phyloP scores from a whole-genome alignment of 495 filamentous ascomycete genomes.

The Podospora sp. region DNA sequence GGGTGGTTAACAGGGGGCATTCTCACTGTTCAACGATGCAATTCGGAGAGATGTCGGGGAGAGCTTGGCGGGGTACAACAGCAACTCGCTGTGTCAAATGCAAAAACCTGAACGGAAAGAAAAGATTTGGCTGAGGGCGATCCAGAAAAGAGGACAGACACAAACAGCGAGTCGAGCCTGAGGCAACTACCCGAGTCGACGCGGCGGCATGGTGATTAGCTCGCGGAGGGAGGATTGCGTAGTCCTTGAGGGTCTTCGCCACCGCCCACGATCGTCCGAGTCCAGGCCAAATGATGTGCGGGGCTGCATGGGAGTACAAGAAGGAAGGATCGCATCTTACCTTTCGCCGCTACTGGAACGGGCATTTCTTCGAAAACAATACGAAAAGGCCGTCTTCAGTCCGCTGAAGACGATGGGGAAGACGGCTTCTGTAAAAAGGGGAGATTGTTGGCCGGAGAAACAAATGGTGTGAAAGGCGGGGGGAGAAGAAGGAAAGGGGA shows the following conservation, averaged over 20 bases:
- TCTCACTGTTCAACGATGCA: conserved; percentile 10
- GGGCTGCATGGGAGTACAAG: conserved; percentile 25
- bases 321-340: conserved; percentile 39
- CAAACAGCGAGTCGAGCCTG: neutral
- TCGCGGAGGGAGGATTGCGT: conserved; percentile 30
- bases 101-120: neutral
- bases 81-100: neutral
- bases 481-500: conserved; percentile 9
- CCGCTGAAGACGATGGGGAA: neutral
- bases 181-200: neutral
- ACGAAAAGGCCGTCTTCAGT: conserved; percentile 1
- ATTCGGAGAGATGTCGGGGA: neutral
- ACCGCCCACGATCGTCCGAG: conserved; percentile 15
- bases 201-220: conserved; percentile 11
- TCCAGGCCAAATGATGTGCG: conserved; percentile 20
- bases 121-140: neutral
- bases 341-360: conserved; percentile 49
- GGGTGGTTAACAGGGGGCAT: conserved; percentile 54
- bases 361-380: conserved; percentile 41
- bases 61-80: neutral
- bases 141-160: conserved; percentile 2
- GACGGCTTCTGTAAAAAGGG: conserved; percentile 2
- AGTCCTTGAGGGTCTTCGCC: conserved; percentile 31
- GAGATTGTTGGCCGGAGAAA: conserved; percentile 12
- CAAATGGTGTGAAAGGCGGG: conserved; percentile 5